Evolutionary conservation across 352 stramenopile species (phyloP).

Genomic region (Globisporangium nodosum): DNA sequence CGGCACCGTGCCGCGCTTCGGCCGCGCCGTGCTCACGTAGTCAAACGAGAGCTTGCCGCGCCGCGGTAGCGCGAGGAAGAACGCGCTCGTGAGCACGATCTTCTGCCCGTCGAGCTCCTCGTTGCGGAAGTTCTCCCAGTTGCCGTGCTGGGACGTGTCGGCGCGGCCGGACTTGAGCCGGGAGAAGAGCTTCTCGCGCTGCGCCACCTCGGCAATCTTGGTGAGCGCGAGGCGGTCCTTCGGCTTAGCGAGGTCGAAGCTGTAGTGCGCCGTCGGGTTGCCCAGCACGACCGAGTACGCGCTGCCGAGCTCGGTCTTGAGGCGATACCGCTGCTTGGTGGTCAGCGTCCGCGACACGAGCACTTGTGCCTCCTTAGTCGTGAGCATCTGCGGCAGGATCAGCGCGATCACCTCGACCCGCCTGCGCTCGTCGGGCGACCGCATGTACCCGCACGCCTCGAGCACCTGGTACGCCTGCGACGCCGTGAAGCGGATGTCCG

Average conservation of each 20-base stretch:
- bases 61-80: conserved; percentile 69
- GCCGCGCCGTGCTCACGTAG: conserved; percentile 83
- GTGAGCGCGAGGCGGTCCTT: conserved; percentile 69
- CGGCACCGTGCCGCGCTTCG: conserved; percentile 48
- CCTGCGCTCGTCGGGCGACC: conserved; percentile 28
- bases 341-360: conserved; percentile 61
- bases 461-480: conserved; percentile 77
- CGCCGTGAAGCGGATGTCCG: conserved; percentile 74
- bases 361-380: conserved; percentile 63
- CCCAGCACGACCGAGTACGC: conserved; percentile 81
- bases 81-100: conserved; percentile 67
- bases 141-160: conserved; percentile 86
- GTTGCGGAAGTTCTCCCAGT: conserved; percentile 92
- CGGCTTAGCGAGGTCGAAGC: conserved; percentile 64
- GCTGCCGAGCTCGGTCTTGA: conserved; percentile 80
- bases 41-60: conserved; percentile 85
- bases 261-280: conserved; percentile 81
- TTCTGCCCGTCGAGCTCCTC: conserved; percentile 73
- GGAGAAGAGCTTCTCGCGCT: conserved; percentile 79
- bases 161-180: conserved; percentile 37
- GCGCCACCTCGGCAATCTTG: conserved; percentile 81
- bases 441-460: conserved; percentile 64
- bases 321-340: conserved; percentile 58
- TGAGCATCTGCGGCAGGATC: conserved; percentile 83
- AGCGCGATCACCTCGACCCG: conserved; percentile 67